Evolutionary conservation across 2,329 filamentous ascomycete species (phyloP), one percentile per base, ranked within the genome.

Genomic region (Calycina herbarum): DNA sequence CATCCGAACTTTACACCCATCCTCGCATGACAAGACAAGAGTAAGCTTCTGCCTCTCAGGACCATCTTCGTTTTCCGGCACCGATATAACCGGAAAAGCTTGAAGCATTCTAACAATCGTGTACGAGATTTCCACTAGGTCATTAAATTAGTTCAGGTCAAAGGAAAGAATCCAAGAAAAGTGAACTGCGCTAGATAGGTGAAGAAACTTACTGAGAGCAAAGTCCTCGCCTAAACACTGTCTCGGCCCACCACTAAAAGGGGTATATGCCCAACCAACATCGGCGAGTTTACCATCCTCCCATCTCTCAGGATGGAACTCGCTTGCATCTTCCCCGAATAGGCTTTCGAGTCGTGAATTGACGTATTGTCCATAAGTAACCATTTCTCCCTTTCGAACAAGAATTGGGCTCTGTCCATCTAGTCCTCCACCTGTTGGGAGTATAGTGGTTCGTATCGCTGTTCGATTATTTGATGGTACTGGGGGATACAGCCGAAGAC

Each of bases 191-290:
- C 17, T 11, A 27, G 20, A 54, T 3, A 4, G 7, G 48, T 54
- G 20, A 54, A 24, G 0, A 4, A 5, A 54, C 48, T 54, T 15
- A 54, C 48, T 54, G 27, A 78, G 68, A 10, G 76, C 76, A 63
- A 76, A 77, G 66, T 77, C 74, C 54, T 78, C 72, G 38, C 72
- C 77, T 45, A 77, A 68, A 67, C 75, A 77, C n/a, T 76, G 72
- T 13, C 76, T 70, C 20, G 75, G 73, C 7, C 77, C 76, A 6
- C 73, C 73, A 66, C 77, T 77, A 66, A 79, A 76, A 3, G 76
- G 76, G 10, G 77, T 61, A 67, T 76, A 77, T 0, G 69, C 72
- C 78, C 8, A 78, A 72, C 2, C 84, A 81, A 67, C 83, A 82
- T 60, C 82, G 1, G 54, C 33, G 24, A 66, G 57, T 7, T 27